Base-by-base conservation (phyloP, 441 rosid genomes). In the Pelargonium australe region DNA sequence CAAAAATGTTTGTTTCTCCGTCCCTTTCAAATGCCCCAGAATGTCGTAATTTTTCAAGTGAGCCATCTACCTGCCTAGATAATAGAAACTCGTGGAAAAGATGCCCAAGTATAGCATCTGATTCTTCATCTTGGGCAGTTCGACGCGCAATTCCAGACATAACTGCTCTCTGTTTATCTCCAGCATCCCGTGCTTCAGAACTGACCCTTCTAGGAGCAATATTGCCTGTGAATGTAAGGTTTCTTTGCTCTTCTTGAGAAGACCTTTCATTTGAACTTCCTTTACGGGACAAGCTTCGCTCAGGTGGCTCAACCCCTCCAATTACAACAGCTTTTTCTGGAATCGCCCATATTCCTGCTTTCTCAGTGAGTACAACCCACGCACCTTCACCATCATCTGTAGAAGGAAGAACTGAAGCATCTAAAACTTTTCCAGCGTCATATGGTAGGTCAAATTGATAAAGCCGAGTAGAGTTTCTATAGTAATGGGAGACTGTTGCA, bases 271-370 rank as follows among this genome's bases (percentile, higher is more conserved):
- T 90, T 76, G 92, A 87, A 86, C 96, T 90, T 63, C 92, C 96
- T 79, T 85, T 95, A 28, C 90, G 96, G 2, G 98, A 90, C 81
- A 92, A 81, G 80, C 97, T 90, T 78, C 95, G 84, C 84, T 86
- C 96, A 61, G 99, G 97, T 43, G 97, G 97, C 78, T 90, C 91
- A 69, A 95, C 95, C 72, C 94, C 98, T 74, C 99, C 97, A 70
- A 89, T 83, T 58, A 87, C 75, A 62, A 92, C 80, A 74, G 91
- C 92, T 74, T 85, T 90, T 78, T 92, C 96, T 61, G 99, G 97
- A 81, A 91, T 90, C 71, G 94, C 96, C 99, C 99, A 94, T 71
- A 94, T 85, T 77, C 99, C 96, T 5, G 97, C 96, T 82, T 86
- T 90, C 84, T 90, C 96, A 34, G 99, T 91, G 62, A 95, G 76